Percentiles rank a stretch among this genome's conserved stretches.
Conservation (phyloP, 2,329 filamentous ascomycete species). For the Aspergillus floridensis region DNA sequence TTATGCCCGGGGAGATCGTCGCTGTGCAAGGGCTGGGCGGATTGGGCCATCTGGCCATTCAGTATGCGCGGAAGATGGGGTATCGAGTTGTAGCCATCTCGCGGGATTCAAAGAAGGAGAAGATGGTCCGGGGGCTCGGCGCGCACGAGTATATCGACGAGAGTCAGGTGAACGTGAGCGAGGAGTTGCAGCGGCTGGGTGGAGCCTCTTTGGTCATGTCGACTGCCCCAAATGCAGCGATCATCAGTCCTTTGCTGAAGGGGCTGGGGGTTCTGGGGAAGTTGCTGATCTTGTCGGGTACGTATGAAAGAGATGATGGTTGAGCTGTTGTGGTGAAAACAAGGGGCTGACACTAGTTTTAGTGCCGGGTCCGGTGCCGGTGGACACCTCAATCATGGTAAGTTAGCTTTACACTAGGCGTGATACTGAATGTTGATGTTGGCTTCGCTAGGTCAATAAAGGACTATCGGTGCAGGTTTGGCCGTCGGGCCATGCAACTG, state of each 20-base stretch:
- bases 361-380: conserved; percentile 15
- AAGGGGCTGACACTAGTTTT: background rate
- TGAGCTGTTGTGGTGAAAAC: background rate
- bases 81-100: conserved; percentile 54
- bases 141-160: conserved; percentile 54
- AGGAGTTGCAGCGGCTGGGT: conserved; percentile 36
- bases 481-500: conserved; percentile 53
- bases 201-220: conserved; percentile 37
- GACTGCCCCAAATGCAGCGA: conserved; percentile 37
- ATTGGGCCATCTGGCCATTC: conserved; percentile 53
- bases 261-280: conserved; percentile 37
- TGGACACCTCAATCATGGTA: conserved; percentile 18
- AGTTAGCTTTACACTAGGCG: background rate
- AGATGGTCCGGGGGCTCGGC: conserved; percentile 54
- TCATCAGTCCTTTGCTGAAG: conserved; percentile 35
- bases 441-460: conserved; percentile 41
- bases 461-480: conserved; percentile 51
- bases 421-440: background rate
- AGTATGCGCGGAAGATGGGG: conserved; percentile 54
- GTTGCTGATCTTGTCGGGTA: conserved; percentile 36
- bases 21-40: conserved; percentile 55
- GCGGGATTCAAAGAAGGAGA: conserved; percentile 50
- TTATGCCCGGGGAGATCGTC: conserved; percentile 47
- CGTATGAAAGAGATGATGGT: conserved; percentile 5
- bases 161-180: conserved; percentile 34